A percentile compares a stretch with the other conserved stretches of the same genome.
Conservation (phyloP, 306 rosid species). For the Ceratonia siliqua region DNA sequence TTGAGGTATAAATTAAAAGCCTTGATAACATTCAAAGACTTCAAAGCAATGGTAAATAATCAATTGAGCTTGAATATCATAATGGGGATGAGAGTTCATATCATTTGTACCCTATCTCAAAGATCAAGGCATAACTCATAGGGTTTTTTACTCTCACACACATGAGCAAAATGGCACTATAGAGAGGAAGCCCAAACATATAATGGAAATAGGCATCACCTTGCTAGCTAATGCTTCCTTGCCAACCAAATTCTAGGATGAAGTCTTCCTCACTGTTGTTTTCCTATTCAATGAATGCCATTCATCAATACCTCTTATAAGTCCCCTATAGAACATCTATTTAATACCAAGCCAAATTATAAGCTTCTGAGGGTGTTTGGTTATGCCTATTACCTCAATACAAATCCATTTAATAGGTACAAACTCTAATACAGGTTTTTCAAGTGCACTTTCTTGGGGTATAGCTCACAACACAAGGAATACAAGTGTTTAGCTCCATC, state of each 20-base stretch:
- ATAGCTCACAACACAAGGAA: not conserved
- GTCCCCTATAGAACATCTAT: not conserved
- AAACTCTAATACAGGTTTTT: not conserved
- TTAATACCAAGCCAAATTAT: not conserved
- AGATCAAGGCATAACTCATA: no score
- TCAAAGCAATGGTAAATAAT: no score
- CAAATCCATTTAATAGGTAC: not conserved
- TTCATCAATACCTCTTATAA: no score
- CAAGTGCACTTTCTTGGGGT: not conserved
- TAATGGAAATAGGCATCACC: not conserved
- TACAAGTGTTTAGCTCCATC: not conserved
- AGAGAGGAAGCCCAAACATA: not conserved
- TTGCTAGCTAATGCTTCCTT: not conserved
- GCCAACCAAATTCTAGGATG: not conserved
- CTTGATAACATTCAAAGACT: no score
- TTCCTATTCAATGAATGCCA: not conserved
- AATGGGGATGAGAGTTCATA: no score
- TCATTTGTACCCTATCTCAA: no score
- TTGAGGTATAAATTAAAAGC: no score
- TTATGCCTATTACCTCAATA: not conserved
- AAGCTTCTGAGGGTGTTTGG: not conserved
- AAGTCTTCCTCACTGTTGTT: not conserved
- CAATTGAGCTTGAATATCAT: no score
- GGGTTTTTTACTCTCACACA: not conserved
- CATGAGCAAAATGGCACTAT: not conserved